phyloP scores from a whole-genome alignment of 331 rosid genomes.

The Cydonia oblonga region DNA sequence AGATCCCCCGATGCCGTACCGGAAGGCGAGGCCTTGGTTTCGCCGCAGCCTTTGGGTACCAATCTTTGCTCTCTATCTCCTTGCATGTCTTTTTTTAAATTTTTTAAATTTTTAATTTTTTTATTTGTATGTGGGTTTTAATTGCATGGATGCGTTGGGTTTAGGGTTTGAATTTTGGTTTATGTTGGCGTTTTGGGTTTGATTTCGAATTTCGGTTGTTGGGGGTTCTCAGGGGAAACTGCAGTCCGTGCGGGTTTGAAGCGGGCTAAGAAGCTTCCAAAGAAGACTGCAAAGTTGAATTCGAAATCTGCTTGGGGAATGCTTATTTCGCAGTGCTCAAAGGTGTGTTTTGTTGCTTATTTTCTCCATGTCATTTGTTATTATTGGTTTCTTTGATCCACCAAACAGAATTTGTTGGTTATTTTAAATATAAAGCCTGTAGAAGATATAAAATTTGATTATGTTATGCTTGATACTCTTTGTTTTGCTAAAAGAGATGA shows the following conservation, averaged over 20 bases:
- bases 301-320: conserved; percentile 65
- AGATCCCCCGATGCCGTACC: conserved; percentile 33
- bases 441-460: not conserved
- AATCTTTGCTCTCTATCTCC: conserved; percentile 6
- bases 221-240: conserved; percentile 35
- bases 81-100: not conserved
- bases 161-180: conserved; percentile 2
- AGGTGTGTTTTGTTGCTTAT: conserved; percentile 41
- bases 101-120: not conserved
- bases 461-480: not conserved
- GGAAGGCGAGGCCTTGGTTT: conserved; percentile 39
- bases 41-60: conserved; percentile 48
- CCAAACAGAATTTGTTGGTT: not conserved
- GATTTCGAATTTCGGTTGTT: conserved; percentile 15
- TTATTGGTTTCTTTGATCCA: not conserved
- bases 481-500: not conserved
- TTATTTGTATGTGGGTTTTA: conserved; percentile 12
- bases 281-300: conserved; percentile 24
- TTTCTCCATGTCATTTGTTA: not conserved
- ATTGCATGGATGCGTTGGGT: not conserved
- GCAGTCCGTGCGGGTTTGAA: conserved; percentile 15
- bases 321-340: conserved; percentile 76
- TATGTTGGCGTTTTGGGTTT: not conserved
- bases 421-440: not conserved
- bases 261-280: conserved; percentile 39